These are phyloP conservation scores for Auricularia sp. DNA, from an alignment of 768 basidiomycete genomes.

Conservation along the genomic window DNA sequence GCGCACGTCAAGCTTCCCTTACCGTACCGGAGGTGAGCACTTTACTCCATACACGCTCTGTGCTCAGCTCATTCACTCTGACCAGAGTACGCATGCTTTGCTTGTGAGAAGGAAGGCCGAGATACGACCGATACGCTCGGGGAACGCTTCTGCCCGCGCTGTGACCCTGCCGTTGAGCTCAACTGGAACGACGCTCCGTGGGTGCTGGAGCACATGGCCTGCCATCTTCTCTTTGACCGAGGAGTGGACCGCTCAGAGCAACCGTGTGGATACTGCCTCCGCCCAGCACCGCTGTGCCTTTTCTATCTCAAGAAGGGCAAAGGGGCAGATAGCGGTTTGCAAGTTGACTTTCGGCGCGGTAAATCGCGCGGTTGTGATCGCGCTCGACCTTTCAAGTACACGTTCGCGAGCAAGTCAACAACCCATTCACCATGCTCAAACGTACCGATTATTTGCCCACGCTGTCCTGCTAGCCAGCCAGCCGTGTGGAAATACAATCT, in stretches of 20 bases:
- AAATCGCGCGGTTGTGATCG: too few species aligned
- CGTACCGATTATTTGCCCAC: too few species aligned
- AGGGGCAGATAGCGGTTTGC: background rate
- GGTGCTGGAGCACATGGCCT: background rate
- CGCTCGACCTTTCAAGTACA: too few species aligned
- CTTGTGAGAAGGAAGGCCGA: background rate
- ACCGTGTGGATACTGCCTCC: background rate
- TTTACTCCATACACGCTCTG: background rate
- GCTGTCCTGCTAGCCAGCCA: too few species aligned
- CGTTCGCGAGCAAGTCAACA: too few species aligned
- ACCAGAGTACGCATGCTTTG: background rate
- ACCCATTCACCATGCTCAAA: too few species aligned
- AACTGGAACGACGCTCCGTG: background rate
- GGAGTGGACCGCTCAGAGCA: background rate
- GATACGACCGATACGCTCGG: background rate
- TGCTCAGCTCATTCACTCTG: background rate
- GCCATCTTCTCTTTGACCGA: background rate
- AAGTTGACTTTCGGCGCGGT: background rate
- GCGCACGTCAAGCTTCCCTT: background rate
- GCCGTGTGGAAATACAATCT: too few species aligned
- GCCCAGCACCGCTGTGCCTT: background rate
- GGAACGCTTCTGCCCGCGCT: background rate
- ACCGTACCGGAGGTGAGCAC: background rate
- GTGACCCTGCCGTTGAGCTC: background rate
- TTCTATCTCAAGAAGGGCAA: background rate